phyloP scores from a whole-genome alignment of 2,329 filamentous ascomycete species.

The Penicillium decumbens region DNA sequence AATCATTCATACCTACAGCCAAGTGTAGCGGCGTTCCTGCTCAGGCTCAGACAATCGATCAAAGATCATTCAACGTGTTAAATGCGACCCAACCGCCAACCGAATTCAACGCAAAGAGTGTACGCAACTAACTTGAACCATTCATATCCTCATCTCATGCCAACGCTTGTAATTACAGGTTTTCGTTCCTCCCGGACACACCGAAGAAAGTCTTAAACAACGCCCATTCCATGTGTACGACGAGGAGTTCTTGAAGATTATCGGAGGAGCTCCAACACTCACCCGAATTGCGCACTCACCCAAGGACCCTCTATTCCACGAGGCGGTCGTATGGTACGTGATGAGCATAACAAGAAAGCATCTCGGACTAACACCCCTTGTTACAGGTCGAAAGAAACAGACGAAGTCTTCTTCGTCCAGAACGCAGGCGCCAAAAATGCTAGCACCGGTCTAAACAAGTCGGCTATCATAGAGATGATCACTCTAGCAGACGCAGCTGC shows the following conservation, averaged over 20 bases:
- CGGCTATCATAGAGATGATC: neutral
- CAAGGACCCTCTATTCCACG: neutral
- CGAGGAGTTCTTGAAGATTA: neutral
- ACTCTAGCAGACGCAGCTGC: neutral
- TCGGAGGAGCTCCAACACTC: neutral
- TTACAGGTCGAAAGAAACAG: constrained; percentile 7
- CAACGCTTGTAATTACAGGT: neutral
- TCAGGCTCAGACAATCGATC: constrained; percentile 17
- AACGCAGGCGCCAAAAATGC: constrained; percentile 13
- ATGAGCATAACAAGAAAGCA: neutral
- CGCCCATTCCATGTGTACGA: neutral
- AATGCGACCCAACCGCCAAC: constrained; percentile 11
- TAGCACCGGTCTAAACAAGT: neutral
- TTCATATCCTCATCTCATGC: neutral
- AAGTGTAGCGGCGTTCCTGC: constrained; percentile 7
- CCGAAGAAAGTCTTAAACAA: neutral
- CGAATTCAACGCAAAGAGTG: constrained; percentile 13
- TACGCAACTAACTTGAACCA: neutral
- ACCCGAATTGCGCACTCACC: neutral
- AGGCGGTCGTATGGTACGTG: neutral
- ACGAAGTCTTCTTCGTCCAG: constrained; percentile 20
- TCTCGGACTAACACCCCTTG: neutral
- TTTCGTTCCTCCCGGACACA: neutral
- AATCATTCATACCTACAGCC: neutral
- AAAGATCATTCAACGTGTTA: constrained; percentile 17